Base-by-base conservation (phyloP, 371 early-diverging fungal genomes). In the Saksenaea vasiformis region DNA sequence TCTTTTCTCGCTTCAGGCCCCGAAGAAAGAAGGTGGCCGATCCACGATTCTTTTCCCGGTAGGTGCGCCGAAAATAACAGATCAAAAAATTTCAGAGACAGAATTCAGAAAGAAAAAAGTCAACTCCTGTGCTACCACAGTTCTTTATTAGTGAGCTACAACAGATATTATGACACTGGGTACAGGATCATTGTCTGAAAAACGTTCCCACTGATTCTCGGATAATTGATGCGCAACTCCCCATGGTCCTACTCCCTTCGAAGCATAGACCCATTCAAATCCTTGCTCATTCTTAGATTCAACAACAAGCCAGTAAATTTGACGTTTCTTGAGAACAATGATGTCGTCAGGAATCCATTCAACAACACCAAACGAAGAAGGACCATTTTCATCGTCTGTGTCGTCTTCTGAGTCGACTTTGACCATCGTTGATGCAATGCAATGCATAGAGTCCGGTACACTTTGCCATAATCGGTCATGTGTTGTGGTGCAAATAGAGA, bases 401-500 rank as follows among this genome's bases (percentile, higher is more conserved):
- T 47, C 55, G 24, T 56, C 64, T 35, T 56, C 19, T 8, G 54
- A 34, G 2, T 34, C 31, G 8, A 59, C 37, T 10, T 38, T 14
- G n/a, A 36, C 14, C 15, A 13, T 31, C 10, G 56, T 38, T 15
- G 66, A 60, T 47, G 67, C 62, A 8, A 67, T 41, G 35, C 67
- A 67, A 36, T 67, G 54, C 19, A 44, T 15, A 11, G 35, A 36
- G 24, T 67, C 67, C 13, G 67, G 67, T n/a, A 67, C 51, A 15
- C 17, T 54, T 59, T 62, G 58, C 67, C 67, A 67, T 7, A 67
- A 51, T 2, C 22, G 31, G n/a, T 62, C 62, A 56, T 51, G 67
- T 15, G 67, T 72, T 8, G 71, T 63, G 1, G 70, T 62, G 60
- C 78, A 75, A 35, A 77, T 39, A 15, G 74, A 72, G 13, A 77